These are phyloP conservation scores for Curvularia hawaiiensis DNA, from an alignment of 2,329 filamentous ascomycete genomes.

Conservation along the genomic window DNA sequence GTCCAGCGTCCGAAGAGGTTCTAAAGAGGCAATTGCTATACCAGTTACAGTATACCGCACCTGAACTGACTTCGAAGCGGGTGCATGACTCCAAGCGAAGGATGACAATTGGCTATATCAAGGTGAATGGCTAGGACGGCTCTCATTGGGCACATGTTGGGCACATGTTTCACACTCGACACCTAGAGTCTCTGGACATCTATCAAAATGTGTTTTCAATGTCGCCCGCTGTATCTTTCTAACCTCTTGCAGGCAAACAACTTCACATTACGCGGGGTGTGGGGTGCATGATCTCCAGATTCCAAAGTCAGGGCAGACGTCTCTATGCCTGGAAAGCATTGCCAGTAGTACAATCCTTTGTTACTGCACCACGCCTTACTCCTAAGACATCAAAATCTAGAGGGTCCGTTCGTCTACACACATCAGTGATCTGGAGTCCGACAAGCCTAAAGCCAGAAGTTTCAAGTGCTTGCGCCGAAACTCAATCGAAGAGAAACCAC, in stretches of 20 bases:
- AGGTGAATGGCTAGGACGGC: background rate
- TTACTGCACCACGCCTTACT: background rate
- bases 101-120: background rate
- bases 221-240: background rate
- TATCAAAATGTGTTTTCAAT: background rate
- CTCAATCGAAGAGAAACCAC: too few relatives aligned
- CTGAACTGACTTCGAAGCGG: background rate
- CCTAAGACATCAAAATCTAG: too few relatives aligned
- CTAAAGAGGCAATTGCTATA: background rate
- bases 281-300: background rate
- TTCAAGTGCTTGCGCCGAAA: too few relatives aligned
- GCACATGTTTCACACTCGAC: background rate
- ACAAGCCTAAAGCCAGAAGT: too few relatives aligned
- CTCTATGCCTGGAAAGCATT: background rate
- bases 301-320: background rate
- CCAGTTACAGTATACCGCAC: constrained; percentile 1
- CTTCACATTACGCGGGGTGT: background rate
- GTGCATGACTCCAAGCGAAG: background rate
- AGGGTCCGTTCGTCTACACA: too few relatives aligned
- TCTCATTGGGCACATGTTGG: background rate
- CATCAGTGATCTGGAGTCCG: too few relatives aligned
- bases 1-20: constrained; percentile 6
- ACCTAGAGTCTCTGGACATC: background rate
- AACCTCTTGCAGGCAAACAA: background rate
- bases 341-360: background rate